Evolutionary conservation across 1,284 basidiomycete species (phyloP).

Genomic region (Schizophyllum amplum): DNA sequence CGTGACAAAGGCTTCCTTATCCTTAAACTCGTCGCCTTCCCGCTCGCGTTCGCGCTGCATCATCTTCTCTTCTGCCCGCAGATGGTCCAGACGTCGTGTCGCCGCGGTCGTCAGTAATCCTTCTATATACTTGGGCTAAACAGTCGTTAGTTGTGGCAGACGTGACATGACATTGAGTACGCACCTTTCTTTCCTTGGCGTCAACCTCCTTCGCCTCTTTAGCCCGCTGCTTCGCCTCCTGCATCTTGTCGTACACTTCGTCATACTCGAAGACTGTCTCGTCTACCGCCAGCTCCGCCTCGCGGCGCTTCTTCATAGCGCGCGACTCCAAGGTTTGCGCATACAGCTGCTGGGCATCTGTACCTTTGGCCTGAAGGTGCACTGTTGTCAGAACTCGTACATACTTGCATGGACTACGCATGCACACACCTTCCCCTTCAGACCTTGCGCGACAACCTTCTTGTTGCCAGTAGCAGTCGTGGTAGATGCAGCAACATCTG

Average conservation of each 20-base stretch:
- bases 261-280: slow-evolving; percentile 92
- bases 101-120: slow-evolving; percentile 78
- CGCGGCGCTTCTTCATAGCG: slow-evolving; percentile 55
- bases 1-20: slow-evolving; percentile 96
- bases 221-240: slow-evolving; percentile 70
- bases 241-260: slow-evolving; percentile 94
- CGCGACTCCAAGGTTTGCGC: slow-evolving; percentile 55
- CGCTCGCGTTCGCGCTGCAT: slow-evolving; percentile 87
- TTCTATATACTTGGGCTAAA: slow-evolving; percentile 89
- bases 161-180: slow-evolving; percentile 13
- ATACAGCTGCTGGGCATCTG: slow-evolving; percentile 22
- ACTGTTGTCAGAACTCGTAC: not conserved
- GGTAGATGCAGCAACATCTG: slow-evolving; percentile 40
- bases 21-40: slow-evolving; percentile 91
- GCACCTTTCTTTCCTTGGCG: slow-evolving; percentile 66
- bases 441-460: slow-evolving; percentile 15
- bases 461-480: slow-evolving; percentile 36
- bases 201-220: slow-evolving; percentile 72
- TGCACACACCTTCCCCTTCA: not conserved
- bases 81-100: slow-evolving; percentile 80
- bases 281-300: slow-evolving; percentile 76
- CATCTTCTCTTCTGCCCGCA: slow-evolving; percentile 98
- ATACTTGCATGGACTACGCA: too few relatives aligned
- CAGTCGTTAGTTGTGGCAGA: slow-evolving; percentile 6
- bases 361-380: not conserved